A percentile compares a stretch with the other conserved stretches of the same genome.
Evolutionary conservation across 2,329 filamentous ascomycete genomes (phyloP).

Genomic region (Cladosporium sp.): DNA sequence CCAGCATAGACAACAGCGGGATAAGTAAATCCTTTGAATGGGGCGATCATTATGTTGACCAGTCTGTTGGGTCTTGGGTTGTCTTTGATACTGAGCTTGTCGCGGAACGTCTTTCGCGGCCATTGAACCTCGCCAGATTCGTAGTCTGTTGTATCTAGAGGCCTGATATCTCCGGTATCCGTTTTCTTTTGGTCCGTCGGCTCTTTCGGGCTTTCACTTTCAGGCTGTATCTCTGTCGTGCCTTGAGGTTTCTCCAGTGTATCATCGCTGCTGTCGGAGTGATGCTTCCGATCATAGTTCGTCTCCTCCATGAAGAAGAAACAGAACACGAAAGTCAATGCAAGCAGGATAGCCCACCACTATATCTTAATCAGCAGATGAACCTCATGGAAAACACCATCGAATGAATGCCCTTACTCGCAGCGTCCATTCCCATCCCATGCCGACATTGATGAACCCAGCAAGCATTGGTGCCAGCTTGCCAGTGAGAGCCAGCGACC

Average conservation of each 20-base stretch:
- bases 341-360: constrained; percentile 46
- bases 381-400: not conserved
- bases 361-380: not conserved
- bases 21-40: constrained; percentile 24
- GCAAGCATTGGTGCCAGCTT: constrained; percentile 40
- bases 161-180: constrained; percentile 31
- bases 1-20: constrained; percentile 22
- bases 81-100: constrained; percentile 40
- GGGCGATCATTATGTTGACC: constrained; percentile 33
- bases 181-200: constrained; percentile 21
- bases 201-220: not conserved
- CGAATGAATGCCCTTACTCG: constrained; percentile 30
- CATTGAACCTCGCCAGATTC: constrained; percentile 30
- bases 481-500: constrained; percentile 21
- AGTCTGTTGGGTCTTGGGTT: constrained; percentile 40
- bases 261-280: not conserved
- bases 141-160: constrained; percentile 20
- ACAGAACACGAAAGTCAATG: constrained; percentile 42
- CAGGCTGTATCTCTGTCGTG: not conserved
- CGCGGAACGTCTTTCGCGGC: constrained; percentile 38
- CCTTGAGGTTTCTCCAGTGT: no score
- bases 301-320: constrained; percentile 60
- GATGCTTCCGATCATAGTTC: constrained; percentile 40
- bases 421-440: constrained; percentile 49
- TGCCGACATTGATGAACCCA: constrained; percentile 46